Evolutionary conservation across 2,329 filamentous ascomycete species (phyloP).

Genomic region (Metarhizium guizhouense): DNA sequence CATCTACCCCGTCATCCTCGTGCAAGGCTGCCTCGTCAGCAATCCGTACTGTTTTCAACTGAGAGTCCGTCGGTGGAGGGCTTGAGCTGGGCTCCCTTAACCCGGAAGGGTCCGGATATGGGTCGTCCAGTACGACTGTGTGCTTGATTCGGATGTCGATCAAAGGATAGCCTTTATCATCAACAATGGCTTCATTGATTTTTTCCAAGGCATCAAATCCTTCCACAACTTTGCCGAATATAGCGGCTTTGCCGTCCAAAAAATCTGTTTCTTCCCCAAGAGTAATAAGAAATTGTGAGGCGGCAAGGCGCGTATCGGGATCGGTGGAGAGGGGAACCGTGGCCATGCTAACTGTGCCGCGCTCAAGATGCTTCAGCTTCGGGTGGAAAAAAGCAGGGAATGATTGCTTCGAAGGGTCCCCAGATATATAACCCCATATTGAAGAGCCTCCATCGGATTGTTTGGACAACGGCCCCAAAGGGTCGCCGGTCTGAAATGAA

Average conservation of each 20-base stretch:
- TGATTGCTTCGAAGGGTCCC: conserved; percentile 56
- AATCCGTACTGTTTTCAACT: conserved; percentile 86
- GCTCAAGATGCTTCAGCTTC: conserved; percentile 80
- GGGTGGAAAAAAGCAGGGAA: conserved; percentile 80
- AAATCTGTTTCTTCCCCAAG: conserved; percentile 84
- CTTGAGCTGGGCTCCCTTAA: conserved; percentile 70
- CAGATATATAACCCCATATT: conserved; percentile 79
- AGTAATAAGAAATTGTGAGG: conserved; percentile 90
- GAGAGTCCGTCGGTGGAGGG: conserved; percentile 72
- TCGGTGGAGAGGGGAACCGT: conserved; percentile 69
- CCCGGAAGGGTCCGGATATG: conserved; percentile 72
- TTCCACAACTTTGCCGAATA: conserved; percentile 93
- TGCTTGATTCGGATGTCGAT: conserved; percentile 94
- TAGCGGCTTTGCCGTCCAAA: conserved; percentile 84
- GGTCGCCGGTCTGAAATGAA: conserved; percentile 93
- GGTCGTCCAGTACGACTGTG: conserved; percentile 85
- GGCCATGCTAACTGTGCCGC: conserved; percentile 96
- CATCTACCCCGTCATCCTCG: conserved; percentile 60
- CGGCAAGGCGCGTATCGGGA: conserved; percentile 73
- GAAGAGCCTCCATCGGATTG: conserved; percentile 88
- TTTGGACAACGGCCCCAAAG: conserved; percentile 73
- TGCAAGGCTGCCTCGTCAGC: conserved; percentile 78
- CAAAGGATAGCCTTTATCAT: conserved; percentile 76
- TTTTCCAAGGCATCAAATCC: conserved; percentile 91
- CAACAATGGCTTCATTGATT: conserved; percentile 83